Conservation (phyloP, 352 stramenopile genomes). For the Globisporangium rhizosaccharum region DNA sequence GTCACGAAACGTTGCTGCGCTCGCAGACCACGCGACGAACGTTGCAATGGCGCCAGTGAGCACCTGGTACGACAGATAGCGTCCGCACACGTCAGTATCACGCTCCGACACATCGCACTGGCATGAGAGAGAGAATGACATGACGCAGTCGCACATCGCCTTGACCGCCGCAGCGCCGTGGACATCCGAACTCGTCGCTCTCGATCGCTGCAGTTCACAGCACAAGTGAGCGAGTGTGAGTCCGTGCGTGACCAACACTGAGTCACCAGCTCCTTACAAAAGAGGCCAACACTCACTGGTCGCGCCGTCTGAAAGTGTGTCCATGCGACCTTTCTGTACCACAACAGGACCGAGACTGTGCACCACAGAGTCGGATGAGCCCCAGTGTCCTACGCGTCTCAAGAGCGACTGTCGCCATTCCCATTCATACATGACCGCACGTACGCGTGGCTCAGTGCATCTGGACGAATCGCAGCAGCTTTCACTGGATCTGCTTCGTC, state of each 20-base stretch:
- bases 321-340: constrained; percentile 76
- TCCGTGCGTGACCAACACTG: neutral
- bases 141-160: constrained; percentile 78
- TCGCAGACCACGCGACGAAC: constrained; percentile 69
- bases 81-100: neutral
- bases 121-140: neutral
- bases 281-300: constrained; percentile 32
- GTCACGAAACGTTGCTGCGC: constrained; percentile 28
- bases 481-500: constrained; percentile 36
- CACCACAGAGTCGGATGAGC: neutral
- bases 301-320: constrained; percentile 76
- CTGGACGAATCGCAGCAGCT: constrained; percentile 44
- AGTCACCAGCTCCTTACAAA: neutral
- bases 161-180: constrained; percentile 87
- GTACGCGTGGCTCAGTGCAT: constrained; percentile 53
- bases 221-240: neutral
- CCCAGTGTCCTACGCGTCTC: neutral
- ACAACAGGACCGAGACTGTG: constrained; percentile 77
- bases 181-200: constrained; percentile 65
- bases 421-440: constrained; percentile 8
- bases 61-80: constrained; percentile 27
- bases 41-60: constrained; percentile 78
- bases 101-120: neutral
- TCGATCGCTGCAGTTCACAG: constrained; percentile 29
- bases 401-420: neutral